Evolutionary conservation across 2,329 filamentous ascomycete species (phyloP).

Genomic region (Exophiala phaeomuriformis): DNA sequence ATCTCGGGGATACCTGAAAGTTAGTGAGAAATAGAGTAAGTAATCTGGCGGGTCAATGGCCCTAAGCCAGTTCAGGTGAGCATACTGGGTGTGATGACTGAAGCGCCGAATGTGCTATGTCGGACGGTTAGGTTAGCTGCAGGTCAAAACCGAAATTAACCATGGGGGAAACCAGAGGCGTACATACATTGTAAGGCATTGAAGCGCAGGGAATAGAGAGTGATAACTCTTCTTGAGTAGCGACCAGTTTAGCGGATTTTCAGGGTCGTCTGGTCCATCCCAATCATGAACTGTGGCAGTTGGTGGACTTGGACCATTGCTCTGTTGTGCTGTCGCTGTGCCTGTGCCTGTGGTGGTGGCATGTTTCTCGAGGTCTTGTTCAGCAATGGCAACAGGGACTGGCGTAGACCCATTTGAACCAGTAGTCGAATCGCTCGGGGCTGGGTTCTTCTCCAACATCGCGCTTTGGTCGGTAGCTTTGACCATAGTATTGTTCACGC

Average conservation of each 20-base stretch:
- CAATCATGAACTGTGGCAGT: slow-evolving; percentile 39
- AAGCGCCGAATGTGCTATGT: slow-evolving; percentile 30
- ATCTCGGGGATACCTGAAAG: slow-evolving; percentile 48
- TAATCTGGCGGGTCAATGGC: neutral
- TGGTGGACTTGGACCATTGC: slow-evolving; percentile 1
- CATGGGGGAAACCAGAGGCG: neutral
- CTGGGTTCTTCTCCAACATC: slow-evolving; percentile 10
- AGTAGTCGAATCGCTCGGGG: slow-evolving; percentile 1
- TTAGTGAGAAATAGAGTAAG: neutral
- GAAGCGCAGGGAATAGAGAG: slow-evolving; percentile 19
- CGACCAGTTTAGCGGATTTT: slow-evolving; percentile 56
- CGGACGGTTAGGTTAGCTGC: slow-evolving; percentile 6
- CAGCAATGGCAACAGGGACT: slow-evolving; percentile 1
- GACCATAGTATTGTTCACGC: slow-evolving; percentile 3
- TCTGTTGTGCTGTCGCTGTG: slow-evolving; percentile 9
- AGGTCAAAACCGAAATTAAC: neutral
- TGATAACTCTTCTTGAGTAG: slow-evolving; percentile 37
- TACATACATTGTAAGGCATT: slow-evolving; percentile 23
- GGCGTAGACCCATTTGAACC: slow-evolving; percentile 8
- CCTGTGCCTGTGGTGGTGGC: slow-evolving; percentile 1
- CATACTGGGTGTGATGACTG: slow-evolving; percentile 30
- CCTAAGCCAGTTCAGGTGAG: neutral
- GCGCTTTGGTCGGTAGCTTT: neutral
- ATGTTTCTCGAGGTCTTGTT: slow-evolving; percentile 19
- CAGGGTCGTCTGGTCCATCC: slow-evolving; percentile 51